Evolutionary conservation across 768 basidiomycete species (phyloP), one percentile per base, ranked within the genome.

Genomic region (Tremella yokohamensis): DNA sequence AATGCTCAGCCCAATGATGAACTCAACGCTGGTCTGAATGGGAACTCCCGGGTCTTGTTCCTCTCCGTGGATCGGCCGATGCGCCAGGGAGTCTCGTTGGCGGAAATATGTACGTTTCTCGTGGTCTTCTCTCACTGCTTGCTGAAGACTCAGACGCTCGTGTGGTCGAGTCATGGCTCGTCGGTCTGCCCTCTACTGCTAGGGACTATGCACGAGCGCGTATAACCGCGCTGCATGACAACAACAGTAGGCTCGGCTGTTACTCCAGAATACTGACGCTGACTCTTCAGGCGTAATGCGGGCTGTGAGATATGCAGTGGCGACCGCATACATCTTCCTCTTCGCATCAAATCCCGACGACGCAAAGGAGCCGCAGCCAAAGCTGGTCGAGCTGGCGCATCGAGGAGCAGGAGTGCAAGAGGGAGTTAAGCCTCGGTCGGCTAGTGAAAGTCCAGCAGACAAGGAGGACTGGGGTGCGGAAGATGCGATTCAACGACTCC

Each of bases 101-200:
- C 62, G 16, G 62, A 63, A 40, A 63, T 63, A 15, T 63, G 62
- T 63, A 49, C 51, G 58, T 57, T 20, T 40, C 7, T 4, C 19
- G 19, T 8, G 4, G 50, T 18, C 29, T 34, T 34, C 11, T 34
- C 29, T 34, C 25, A 12, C 16, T 22, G 24, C 25, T 9, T 12
- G n/a, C 29, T 49, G 34, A 22, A 1, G 13, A 12, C 8, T 29
- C 37, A 63, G 62, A 63, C 42, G 62, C 58, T 7, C 53, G 62
- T 47, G 62, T 63, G n/a, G 62, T 63, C 39, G 58, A 63, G 22
- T 63, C 62, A 25, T 63, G 62, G 62, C 58, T 63, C 8, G 58
- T 63, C 1, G 62, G 62, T 11, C 45, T 63, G 51, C 62, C 62
- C 2, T 60, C 58, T 2, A 54, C 58, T 3, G 52, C 62, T 6